Evolutionary conservation across 2,329 filamentous ascomycete species (phyloP).

Genomic region (Chaetomiaceae sp.): DNA sequence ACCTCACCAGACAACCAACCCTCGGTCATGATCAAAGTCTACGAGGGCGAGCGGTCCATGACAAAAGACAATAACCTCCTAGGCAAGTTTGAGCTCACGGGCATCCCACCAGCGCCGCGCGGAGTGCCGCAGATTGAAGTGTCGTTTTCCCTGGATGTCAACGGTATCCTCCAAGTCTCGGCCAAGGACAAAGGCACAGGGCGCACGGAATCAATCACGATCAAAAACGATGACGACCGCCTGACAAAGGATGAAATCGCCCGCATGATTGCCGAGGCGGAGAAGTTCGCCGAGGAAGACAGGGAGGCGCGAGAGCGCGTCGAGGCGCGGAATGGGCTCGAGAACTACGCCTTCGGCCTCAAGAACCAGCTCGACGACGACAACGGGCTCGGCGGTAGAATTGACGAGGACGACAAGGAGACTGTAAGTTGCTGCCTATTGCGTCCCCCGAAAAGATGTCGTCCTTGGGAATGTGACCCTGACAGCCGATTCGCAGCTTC

Average conservation of each 20-base stretch:
- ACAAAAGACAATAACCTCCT: slow-evolving; percentile 97
- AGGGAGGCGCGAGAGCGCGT: slow-evolving; percentile 95
- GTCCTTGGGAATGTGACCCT: too few species aligned
- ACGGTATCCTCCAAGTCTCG: slow-evolving; percentile 95
- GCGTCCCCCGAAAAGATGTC: too few species aligned
- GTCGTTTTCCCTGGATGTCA: slow-evolving; percentile 94
- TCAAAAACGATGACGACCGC: slow-evolving; percentile 97
- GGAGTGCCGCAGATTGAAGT: slow-evolving; percentile 98
- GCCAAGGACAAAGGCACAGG: slow-evolving; percentile 97
- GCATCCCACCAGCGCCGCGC: slow-evolving; percentile 90
- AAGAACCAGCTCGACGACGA: slow-evolving; percentile 98
- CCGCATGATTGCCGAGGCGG: slow-evolving; percentile 95
- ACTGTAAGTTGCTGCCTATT: slow-evolving; percentile 37
- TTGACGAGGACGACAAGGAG: slow-evolving; percentile 96
- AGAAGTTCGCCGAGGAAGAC: slow-evolving; percentile 98
- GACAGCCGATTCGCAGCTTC: slow-evolving; percentile 42
- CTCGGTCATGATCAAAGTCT: slow-evolving; percentile 92
- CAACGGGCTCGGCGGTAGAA: slow-evolving; percentile 85
- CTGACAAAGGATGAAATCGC: slow-evolving; percentile 94
- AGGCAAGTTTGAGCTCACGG: slow-evolving; percentile 96
- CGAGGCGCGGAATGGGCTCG: slow-evolving; percentile 88
- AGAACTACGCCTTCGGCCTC: slow-evolving; percentile 97
- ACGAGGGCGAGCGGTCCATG: slow-evolving; percentile 86
- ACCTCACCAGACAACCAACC: slow-evolving; percentile 71
- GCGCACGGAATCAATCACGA: slow-evolving; percentile 94